phyloP scores from a whole-genome alignment of 495 filamentous ascomycete species.

The Penicillium coffeae region DNA sequence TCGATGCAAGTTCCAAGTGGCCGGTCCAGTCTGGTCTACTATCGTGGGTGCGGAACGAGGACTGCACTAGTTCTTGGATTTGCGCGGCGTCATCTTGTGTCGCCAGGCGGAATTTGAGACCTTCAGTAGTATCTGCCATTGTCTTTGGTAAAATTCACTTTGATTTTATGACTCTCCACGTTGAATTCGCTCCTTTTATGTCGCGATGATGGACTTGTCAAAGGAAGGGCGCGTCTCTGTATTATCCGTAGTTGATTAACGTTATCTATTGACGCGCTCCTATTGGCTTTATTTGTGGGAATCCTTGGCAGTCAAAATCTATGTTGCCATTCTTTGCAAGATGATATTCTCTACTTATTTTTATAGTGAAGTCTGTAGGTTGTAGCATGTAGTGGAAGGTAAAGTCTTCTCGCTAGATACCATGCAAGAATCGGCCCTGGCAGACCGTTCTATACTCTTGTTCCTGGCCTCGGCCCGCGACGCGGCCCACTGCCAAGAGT shows the following conservation, averaged over 20 bases:
- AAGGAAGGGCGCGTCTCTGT: background rate
- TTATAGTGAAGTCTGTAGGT: too few relatives aligned
- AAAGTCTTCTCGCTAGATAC: too few relatives aligned
- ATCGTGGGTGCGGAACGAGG: constrained; percentile 40
- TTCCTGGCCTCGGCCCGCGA: too few relatives aligned
- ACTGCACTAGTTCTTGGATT: constrained; percentile 33
- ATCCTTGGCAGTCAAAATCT: too few relatives aligned
- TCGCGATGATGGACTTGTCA: background rate
- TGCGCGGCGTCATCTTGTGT: constrained; percentile 22
- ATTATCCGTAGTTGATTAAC: too few relatives aligned
- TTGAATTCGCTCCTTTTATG: background rate
- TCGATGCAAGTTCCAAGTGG: constrained; percentile 27
- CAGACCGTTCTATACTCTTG: too few relatives aligned
- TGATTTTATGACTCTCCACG: background rate
- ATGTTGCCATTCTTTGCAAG: too few relatives aligned
- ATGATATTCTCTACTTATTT: too few relatives aligned
- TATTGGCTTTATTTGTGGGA: too few relatives aligned
- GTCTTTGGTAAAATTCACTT: background rate
- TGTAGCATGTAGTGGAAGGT: too few relatives aligned
- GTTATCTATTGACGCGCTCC: background rate
- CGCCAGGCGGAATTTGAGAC: constrained; percentile 27
- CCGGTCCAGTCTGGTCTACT: constrained; percentile 37
- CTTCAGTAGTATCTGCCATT: background rate
- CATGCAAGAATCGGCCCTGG: too few relatives aligned
- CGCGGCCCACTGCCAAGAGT: too few relatives aligned